phyloP scores from a whole-genome alignment of 2,329 filamentous ascomycete genomes.

The Penicillium brevicompactum region DNA sequence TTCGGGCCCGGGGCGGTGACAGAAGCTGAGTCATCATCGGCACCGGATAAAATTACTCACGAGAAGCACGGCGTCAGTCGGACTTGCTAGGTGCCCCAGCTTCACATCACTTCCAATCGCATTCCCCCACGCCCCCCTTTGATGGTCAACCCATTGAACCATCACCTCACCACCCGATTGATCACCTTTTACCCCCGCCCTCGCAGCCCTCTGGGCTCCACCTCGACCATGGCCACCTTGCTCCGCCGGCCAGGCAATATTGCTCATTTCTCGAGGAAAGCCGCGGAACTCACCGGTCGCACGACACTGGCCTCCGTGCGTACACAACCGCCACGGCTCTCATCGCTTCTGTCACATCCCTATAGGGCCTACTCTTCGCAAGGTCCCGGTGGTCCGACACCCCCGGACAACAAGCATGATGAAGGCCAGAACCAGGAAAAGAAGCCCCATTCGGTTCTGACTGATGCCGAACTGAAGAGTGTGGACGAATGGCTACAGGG shows the following conservation, averaged over 20 bases:
- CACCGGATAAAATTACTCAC: conserved; percentile 33
- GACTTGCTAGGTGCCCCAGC: conserved; percentile 16
- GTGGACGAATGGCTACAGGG: conserved; percentile 60
- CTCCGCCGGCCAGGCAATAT: conserved; percentile 68
- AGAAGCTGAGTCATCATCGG: conserved; percentile 21
- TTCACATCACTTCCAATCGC: conserved; percentile 22
- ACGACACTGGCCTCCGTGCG: conserved; percentile 48
- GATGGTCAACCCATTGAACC: conserved; percentile 31
- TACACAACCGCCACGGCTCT: conserved; percentile 41
- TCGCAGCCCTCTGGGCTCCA: conserved; percentile 35
- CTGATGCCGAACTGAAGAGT: conserved; percentile 57
- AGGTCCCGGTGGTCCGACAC: conserved; percentile 49
- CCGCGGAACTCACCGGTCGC: conserved; percentile 56
- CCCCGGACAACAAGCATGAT: conserved; percentile 39
- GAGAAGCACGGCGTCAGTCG: conserved; percentile 24
- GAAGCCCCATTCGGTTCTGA: conserved; percentile 50
- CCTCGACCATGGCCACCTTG: conserved; percentile 65
- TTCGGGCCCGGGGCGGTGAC: conserved; percentile 29
- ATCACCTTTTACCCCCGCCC: conserved; percentile 25
- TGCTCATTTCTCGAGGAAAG: conserved; percentile 62
- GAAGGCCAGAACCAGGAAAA: conserved; percentile 29
- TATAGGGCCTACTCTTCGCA: conserved; percentile 46
- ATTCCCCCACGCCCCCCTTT: conserved; percentile 15
- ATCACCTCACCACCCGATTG: conserved; percentile 26
- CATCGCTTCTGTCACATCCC: conserved; percentile 37